Percentiles rank a stretch among this genome's conserved stretches.
phyloP scores from a whole-genome alignment of 2,329 filamentous ascomycete species.

The Aspergillus oerlinghausenensis region DNA sequence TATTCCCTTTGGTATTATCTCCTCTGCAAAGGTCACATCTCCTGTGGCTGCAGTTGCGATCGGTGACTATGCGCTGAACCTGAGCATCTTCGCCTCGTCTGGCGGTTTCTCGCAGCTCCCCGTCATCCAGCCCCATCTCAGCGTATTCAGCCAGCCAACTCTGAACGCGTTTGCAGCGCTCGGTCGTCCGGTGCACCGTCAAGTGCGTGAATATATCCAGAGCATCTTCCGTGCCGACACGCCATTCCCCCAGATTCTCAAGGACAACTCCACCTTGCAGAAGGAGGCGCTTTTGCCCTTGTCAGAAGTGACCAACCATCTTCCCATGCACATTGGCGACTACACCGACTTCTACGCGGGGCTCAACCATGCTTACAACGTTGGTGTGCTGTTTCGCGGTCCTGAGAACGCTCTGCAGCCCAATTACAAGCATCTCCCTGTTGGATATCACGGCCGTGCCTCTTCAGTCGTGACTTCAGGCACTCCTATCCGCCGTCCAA shows the following conservation, averaged over 20 bases:
- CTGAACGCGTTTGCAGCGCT: conserved; percentile 71
- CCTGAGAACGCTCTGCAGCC: conserved; percentile 68
- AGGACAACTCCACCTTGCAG: conserved; percentile 56
- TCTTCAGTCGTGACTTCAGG: conserved; percentile 72
- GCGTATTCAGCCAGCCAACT: conserved; percentile 61
- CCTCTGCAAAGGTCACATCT: conserved; percentile 51
- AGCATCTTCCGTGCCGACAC: conserved; percentile 60
- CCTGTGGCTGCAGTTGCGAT: conserved; percentile 68
- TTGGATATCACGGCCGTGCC: conserved; percentile 75
- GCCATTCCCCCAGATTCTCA: conserved; percentile 56
- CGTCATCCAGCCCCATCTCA: conserved; percentile 52
- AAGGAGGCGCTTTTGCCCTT: conserved; percentile 57
- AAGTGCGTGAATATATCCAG: conserved; percentile 67
- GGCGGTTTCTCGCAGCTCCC: conserved; percentile 59
- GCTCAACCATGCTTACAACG: conserved; percentile 70
- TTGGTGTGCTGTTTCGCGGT: conserved; percentile 69
- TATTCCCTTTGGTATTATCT: conserved; percentile 79
- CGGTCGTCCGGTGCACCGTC: conserved; percentile 61
- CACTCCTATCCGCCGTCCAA: conserved; percentile 66
- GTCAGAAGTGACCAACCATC: conserved; percentile 57
- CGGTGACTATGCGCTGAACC: conserved; percentile 66
- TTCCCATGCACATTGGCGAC: conserved; percentile 75
- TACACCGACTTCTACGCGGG: conserved; percentile 86
- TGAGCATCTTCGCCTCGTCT: conserved; percentile 56
- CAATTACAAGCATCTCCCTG: conserved; percentile 76